Evolutionary conservation across 163 green algal species (phyloP), one percentile per base, ranked within the genome.

Genomic region (Chlamydomonas reinhardtii): DNA sequence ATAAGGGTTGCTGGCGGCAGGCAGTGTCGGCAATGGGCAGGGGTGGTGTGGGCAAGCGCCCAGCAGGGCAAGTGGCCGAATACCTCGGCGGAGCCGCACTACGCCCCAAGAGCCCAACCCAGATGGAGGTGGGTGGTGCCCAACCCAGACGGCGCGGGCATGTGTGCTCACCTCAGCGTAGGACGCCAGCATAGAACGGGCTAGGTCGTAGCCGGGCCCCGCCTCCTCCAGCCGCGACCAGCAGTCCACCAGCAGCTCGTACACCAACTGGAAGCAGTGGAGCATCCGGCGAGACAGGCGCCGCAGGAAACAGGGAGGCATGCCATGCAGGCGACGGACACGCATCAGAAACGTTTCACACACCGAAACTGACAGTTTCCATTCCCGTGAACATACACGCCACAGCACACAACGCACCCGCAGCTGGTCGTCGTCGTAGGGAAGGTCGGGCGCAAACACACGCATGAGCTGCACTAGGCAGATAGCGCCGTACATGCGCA

Each of bases 381-480:
- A n/a, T n/a, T n/a, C n/a, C n/a, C n/a, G n/a, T n/a, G n/a, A n/a
- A n/a, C n/a, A n/a, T n/a, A n/a, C n/a, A n/a, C n/a, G n/a, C n/a
- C n/a, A n/a, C n/a, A n/a, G n/a, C n/a, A n/a, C n/a, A n/a, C n/a
- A 62, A 4, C 79, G 43, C 3, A 87, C 82, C 82, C 75, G 75
- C 22, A 87, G 61, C 35, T 74, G 59, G 61, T 81, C 72, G 59
- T 87, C 82, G 27, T 66, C 48, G 61, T 76, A 87, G 15, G 82
- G 82, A 15, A 61, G 35, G n/a, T 87, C 82, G 16, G 82, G 82
- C 15, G 72, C 82, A n/a, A 22, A 81, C 2, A 87, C 43, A 2
- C 82, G 82, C 82, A 82, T 68, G 9, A 82, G 4, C n/a, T 82
- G n/a, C 1, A 81, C 59, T 4, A 87, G 68, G 72, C 82, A 87